These are phyloP conservation scores for Hymenoscyphus fraxineus DNA, from an alignment of 2,329 filamentous ascomycete genomes.

Conservation along the genomic window DNA sequence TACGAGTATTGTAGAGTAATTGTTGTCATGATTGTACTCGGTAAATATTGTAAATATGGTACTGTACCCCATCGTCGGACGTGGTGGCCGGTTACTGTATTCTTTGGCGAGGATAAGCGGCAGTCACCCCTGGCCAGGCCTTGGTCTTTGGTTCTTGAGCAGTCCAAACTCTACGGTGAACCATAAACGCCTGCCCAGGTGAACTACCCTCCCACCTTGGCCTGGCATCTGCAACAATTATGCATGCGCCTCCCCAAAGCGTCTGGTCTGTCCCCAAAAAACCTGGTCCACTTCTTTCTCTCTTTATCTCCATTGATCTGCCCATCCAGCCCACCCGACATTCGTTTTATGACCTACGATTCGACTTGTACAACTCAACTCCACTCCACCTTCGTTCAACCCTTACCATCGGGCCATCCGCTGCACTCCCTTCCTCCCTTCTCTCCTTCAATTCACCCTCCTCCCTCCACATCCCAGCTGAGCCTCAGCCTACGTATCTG, in stretches of 20 bases:
- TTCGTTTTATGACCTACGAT: background rate
- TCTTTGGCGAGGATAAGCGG: background rate
- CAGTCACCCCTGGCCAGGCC: background rate
- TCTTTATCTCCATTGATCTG: constrained; percentile 4
- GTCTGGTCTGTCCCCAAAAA: background rate
- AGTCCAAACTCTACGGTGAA: background rate
- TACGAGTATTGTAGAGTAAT: too few species aligned
- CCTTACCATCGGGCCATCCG: background rate
- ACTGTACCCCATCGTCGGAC: too few species aligned
- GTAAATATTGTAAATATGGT: too few species aligned
- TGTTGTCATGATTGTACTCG: too few species aligned
- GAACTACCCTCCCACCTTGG: too few species aligned
- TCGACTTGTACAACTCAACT: background rate
- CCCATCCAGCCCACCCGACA: background rate
- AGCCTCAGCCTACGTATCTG: background rate
- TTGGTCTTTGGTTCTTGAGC: too few species aligned
- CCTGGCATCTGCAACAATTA: background rate
- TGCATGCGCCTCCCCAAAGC: background rate
- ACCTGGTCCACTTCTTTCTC: background rate
- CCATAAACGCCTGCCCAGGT: too few species aligned
- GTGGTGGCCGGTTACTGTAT: too few species aligned
- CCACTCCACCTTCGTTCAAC: background rate
- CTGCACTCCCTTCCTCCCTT: background rate
- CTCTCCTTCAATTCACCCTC: constrained; percentile 1
- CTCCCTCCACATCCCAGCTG: background rate